Evolutionary conservation across 148 eudicot genomes (phyloP).

Genomic region (Pharnaceum exiguum): DNA sequence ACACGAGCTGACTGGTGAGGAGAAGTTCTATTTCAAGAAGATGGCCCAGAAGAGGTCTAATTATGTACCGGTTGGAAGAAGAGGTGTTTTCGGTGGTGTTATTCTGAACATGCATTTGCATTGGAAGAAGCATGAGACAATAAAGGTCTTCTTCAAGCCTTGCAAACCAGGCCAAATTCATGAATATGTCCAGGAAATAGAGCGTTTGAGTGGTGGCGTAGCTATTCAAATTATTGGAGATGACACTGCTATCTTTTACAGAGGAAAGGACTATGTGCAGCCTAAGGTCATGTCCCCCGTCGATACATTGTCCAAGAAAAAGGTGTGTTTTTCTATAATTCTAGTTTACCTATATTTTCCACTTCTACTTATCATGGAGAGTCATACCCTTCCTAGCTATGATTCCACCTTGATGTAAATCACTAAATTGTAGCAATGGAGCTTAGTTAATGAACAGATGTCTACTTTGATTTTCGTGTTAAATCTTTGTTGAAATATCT

Average conservation of each 20-base stretch:
- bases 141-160: slow-evolving; percentile 88
- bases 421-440: no score
- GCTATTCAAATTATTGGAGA: slow-evolving; percentile 85
- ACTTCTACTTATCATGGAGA: not conserved
- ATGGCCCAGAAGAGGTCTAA: slow-evolving; percentile 92
- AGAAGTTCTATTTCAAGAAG: slow-evolving; percentile 79
- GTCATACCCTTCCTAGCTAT: no score
- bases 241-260: slow-evolving; percentile 75
- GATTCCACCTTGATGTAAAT: no score
- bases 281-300: slow-evolving; percentile 92
- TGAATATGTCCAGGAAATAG: slow-evolving; percentile 74
- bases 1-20: slow-evolving; percentile 72
- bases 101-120: slow-evolving; percentile 97
- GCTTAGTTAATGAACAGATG: no score
- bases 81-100: slow-evolving; percentile 95
- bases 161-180: slow-evolving; percentile 90
- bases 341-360: not conserved
- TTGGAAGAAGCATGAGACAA: slow-evolving; percentile 98
- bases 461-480: no score
- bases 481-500: no score
- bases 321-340: slow-evolving; percentile 35
- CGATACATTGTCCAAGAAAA: slow-evolving; percentile 90
- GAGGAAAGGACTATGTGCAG: slow-evolving; percentile 87
- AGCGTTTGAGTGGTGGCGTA: slow-evolving; percentile 84
- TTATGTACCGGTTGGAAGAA: slow-evolving; percentile 87